Evolutionary conservation across 164 flowering plant species (phyloP).

Genomic region (Macadamia integrifolia): DNA sequence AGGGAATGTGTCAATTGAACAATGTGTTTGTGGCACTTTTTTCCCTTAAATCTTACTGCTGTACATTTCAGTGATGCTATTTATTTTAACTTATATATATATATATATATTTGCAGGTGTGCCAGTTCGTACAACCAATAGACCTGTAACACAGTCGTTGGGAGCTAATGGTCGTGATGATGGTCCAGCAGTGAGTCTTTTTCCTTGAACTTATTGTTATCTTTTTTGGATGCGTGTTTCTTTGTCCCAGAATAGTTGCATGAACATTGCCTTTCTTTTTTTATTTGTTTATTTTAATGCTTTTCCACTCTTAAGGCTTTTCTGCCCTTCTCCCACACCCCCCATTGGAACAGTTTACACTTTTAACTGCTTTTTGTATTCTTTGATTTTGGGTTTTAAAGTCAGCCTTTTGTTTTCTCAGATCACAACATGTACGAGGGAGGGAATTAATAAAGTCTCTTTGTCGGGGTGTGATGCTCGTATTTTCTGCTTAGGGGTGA

Average conservation of each 20-base stretch:
- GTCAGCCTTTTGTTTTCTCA: slow-evolving; percentile 26
- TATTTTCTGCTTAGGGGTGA: slow-evolving; percentile 83
- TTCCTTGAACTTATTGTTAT: neutral
- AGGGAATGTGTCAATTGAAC: too few species aligned
- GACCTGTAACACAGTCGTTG: slow-evolving; percentile 86
- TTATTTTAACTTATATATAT: neutral
- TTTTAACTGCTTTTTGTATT: too few species aligned
- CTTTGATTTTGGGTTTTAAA: neutral
- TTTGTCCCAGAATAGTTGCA: neutral
- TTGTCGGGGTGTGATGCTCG: slow-evolving; percentile 86
- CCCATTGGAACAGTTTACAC: too few species aligned
- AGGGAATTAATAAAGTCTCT: slow-evolving; percentile 69
- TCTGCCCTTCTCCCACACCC: too few species aligned
- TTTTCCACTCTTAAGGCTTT: too few species aligned
- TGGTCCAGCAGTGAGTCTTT: slow-evolving; percentile 78
- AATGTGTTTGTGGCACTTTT: too few species aligned
- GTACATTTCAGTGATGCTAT: neutral
- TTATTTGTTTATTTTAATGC: neutral
- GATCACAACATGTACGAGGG: slow-evolving; percentile 74
- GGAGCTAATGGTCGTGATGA: slow-evolving; percentile 99
- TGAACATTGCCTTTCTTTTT: neutral
- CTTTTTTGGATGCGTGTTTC: neutral
- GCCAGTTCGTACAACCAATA: slow-evolving; percentile 71
- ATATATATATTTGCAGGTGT: slow-evolving; percentile 37
- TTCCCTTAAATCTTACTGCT: too few species aligned